These are phyloP conservation scores for Populus euphratica DNA, from an alignment of 345 rosid species.

Conservation along the genomic window DNA sequence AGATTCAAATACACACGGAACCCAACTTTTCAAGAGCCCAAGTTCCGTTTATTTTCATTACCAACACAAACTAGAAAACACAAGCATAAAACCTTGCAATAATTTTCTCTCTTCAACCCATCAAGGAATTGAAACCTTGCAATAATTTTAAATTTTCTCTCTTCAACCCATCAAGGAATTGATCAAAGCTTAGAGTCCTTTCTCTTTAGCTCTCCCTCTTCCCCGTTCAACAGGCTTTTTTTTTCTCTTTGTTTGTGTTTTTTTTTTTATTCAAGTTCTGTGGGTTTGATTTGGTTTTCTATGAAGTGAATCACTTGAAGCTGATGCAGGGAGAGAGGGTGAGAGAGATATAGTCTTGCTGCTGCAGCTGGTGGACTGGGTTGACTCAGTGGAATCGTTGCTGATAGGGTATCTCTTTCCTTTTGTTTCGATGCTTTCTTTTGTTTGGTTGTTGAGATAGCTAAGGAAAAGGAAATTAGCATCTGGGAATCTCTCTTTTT, in stretches of 20 bases:
- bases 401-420: background rate
- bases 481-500: background rate
- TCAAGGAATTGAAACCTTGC: background rate
- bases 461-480: background rate
- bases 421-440: background rate
- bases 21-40: background rate
- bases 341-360: background rate
- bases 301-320: background rate
- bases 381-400: too few species aligned
- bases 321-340: background rate
- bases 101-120: too few species aligned
- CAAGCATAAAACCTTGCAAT: too few species aligned
- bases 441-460: background rate
- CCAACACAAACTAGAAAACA: background rate
- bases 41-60: background rate
- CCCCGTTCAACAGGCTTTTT: background rate
- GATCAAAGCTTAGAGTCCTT: background rate
- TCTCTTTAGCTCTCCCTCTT: background rate
- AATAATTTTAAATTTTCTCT: too few species aligned
- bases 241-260: background rate
- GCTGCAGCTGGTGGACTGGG: background rate
- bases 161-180: background rate
- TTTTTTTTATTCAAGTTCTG: background rate
- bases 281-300: background rate
- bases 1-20: background rate